A percentile compares a stretch with the other conserved stretches of the same genome.
Evolutionary conservation across 2,329 filamentous ascomycete species (phyloP).

Genomic region (Penicillium expansum): DNA sequence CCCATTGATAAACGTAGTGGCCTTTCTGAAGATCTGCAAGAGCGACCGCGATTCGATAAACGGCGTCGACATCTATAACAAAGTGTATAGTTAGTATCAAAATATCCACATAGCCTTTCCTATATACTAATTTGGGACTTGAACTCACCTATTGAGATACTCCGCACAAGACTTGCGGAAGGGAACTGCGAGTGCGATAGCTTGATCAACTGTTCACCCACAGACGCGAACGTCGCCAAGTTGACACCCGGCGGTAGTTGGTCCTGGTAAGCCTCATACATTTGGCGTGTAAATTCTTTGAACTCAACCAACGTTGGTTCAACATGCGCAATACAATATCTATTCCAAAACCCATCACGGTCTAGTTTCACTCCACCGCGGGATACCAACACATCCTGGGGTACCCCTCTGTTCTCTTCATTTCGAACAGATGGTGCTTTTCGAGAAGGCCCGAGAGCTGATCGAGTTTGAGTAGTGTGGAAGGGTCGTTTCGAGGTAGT

Average conservation of each 20-base stretch:
- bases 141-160: conserved; percentile 22
- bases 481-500: conserved; percentile 5
- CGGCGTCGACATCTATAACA: conserved; percentile 23
- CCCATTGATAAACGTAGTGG: conserved; percentile 19
- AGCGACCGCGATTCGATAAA: conserved; percentile 25
- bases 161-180: conserved; percentile 10
- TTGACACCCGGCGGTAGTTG: conserved; percentile 11
- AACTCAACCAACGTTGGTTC: not conserved
- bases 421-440: not conserved
- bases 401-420: not conserved
- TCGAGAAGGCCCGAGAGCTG: not conserved
- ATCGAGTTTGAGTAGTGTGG: conserved; percentile 9
- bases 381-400: not conserved
- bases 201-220: conserved; percentile 15
- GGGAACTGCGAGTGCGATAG: conserved; percentile 9
- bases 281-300: not conserved
- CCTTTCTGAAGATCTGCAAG: not conserved
- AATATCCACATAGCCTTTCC: not conserved
- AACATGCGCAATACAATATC: not conserved
- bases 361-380: not conserved
- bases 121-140: not conserved
- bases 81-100: not conserved
- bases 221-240: conserved; percentile 16
- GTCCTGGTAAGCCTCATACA: conserved; percentile 4
- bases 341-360: not conserved